Conservation (phyloP, 2,329 filamentous ascomycete species). For the Chrysoporthe deuterocubensis region DNA sequence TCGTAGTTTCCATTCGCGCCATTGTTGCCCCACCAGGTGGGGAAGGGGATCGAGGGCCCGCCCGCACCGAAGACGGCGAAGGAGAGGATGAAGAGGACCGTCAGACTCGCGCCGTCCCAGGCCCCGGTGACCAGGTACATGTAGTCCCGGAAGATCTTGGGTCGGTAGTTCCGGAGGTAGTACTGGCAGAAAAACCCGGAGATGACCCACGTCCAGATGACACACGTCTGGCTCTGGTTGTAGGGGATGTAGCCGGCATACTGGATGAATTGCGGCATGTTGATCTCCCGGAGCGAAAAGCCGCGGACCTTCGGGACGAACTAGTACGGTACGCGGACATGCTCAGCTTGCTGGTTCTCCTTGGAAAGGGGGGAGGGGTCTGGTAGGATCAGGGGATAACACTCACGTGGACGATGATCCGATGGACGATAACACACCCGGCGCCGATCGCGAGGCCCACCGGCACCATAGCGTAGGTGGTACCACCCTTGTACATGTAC, state of each 20-base stretch:
- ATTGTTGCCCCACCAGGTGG: slow-evolving; percentile 61
- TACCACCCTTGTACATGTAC: slow-evolving; percentile 54
- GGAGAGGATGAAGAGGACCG: slow-evolving; percentile 55
- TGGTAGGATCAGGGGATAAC: not conserved
- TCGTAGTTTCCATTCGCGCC: slow-evolving; percentile 49
- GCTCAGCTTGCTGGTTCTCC: not conserved
- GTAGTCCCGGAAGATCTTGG: slow-evolving; percentile 58
- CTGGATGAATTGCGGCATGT: slow-evolving; percentile 58
- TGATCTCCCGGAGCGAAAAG: slow-evolving; percentile 49
- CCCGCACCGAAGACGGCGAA: slow-evolving; percentile 61
- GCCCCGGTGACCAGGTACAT: slow-evolving; percentile 57
- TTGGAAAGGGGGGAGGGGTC: not conserved
- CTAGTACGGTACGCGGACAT: slow-evolving; percentile 35
- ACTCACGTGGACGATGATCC: slow-evolving; percentile 46
- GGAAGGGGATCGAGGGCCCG: slow-evolving; percentile 48
- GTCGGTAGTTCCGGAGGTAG: slow-evolving; percentile 56
- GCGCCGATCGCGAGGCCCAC: slow-evolving; percentile 54
- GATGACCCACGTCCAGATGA: slow-evolving; percentile 51
- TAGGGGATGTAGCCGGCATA: slow-evolving; percentile 59
- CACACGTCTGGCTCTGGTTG: slow-evolving; percentile 59
- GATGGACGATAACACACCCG: slow-evolving; percentile 48
- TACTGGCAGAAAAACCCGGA: slow-evolving; percentile 54
- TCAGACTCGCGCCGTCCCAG: slow-evolving; percentile 54
- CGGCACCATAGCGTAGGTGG: slow-evolving; percentile 52
- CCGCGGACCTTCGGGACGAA: slow-evolving; percentile 51